Base-by-base conservation (phyloP, 108 stramenopile genomes). In the Skeletonema marinoi region DNA sequence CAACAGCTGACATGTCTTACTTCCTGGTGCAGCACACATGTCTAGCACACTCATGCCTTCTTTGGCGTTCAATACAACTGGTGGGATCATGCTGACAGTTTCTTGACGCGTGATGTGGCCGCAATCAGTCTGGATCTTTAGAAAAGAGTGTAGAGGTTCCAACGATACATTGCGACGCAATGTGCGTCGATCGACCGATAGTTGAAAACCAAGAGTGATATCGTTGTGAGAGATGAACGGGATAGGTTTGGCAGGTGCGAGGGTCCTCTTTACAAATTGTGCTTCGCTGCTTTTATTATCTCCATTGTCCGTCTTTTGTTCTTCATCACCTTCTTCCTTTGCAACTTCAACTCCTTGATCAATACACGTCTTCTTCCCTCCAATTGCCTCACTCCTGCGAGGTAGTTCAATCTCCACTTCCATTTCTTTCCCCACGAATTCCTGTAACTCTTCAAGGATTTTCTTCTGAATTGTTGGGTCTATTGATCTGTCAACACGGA, bases 1-100 rank as follows among this genome's bases (percentile, higher is more conserved):
- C 16, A 99, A 81, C 17, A 99, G 73, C 77, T 99, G 98, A 38
- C 93, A 90, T 11, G 99, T 99, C 74, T 99, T 99, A 60, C 89
- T 92, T 6, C 99, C 99, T 3, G 99, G 99, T 2, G 99, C 97
- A 10, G 99, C 98, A 75, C 98, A 98, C 96, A 98, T 96, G 77
- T 97, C 96, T 12, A 99, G 83, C 3, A 98, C 89, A 19, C 68
- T 72, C 86, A 98, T 91, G 25, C 93, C 73, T 6, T 92, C 88
- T 67, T 88, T 69, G 7, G 91, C 92, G 77, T 90, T 78, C 71
- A 99, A 80, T 36, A 98, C 96, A 14, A 98, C 89, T 13, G 98
- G 98, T 7, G 99, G 98, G 21, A 99, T 92, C 98, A 99, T 99
- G 70, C 89, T 90, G 32, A 99, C 99, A 16, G 97, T 97, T 80